These are phyloP conservation scores for Corrigiola litoralis DNA, from an alignment of 179 eudicot species.

Conservation along the genomic window DNA sequence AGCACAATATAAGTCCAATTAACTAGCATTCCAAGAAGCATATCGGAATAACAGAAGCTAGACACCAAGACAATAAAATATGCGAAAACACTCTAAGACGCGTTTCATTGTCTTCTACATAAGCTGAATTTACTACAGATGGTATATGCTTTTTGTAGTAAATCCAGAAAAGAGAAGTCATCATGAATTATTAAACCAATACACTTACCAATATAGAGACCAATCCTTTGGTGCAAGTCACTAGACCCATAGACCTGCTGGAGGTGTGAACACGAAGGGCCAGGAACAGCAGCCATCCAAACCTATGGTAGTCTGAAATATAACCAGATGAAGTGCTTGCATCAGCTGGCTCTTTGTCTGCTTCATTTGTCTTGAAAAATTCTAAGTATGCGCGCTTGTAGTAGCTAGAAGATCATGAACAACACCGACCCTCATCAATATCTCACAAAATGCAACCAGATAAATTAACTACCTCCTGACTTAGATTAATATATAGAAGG, in stretches of 20 bases:
- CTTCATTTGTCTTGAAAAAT: slow-evolving; percentile 53
- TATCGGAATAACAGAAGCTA: no score
- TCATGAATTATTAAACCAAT: neutral
- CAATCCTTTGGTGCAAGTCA: slow-evolving; percentile 82
- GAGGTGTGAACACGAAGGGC: slow-evolving; percentile 86
- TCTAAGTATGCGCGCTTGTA: slow-evolving; percentile 67
- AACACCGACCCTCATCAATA: slow-evolving; percentile 6
- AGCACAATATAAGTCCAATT: neutral
- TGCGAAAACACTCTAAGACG: no score
- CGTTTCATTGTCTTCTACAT: no score
- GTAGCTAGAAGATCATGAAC: slow-evolving; percentile 38
- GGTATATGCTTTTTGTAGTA: no score
- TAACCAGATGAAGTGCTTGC: slow-evolving; percentile 20
- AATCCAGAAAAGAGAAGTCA: neutral
- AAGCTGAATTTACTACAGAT: no score
- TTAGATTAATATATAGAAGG: no score
- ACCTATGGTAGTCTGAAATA: slow-evolving; percentile 53
- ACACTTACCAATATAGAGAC: slow-evolving; percentile 68
- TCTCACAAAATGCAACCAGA: neutral
- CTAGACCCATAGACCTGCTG: slow-evolving; percentile 77
- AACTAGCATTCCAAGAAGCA: no score
- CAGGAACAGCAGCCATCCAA: slow-evolving; percentile 95
- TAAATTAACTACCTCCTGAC: no score
- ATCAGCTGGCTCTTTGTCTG: slow-evolving; percentile 33
- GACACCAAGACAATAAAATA: neutral